Evolutionary conservation across 768 basidiomycete genomes (phyloP), one percentile per base, ranked within the genome.

Genomic region (Xerocomellus chrysenteron): DNA sequence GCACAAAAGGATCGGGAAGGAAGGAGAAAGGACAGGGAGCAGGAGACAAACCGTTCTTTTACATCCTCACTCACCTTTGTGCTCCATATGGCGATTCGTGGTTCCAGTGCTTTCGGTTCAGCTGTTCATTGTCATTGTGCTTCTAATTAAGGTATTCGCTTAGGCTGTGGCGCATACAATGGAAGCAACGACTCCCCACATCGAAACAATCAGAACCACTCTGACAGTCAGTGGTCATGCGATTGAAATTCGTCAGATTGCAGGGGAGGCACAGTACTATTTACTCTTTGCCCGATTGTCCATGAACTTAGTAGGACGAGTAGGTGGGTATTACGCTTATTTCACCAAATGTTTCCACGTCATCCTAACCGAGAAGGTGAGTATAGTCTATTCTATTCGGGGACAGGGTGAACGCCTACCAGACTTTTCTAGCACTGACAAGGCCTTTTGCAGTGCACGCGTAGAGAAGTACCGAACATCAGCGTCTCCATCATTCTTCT

Each of bases 401-500:
- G 30, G 30, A 39, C 42, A 26, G 32, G 13, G 9, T n/a, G 16
- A 37, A 19, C 42, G 40, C 68, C n/a, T 59, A 76, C 78, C 75
- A 73, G 72, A 75, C 54, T 65, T 70, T 56, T 76, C 73, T 58
- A 75, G 59, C 48, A 68, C 71, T 47, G 64, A 64, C 49, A 73
- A 65, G 32, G 78, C 77, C 62, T 79, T 80, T 68, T 91, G 88
- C 52, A 90, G 75, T 45, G 92, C 94, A 57, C 89, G 87, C 45
- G 82, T 77, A 14, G 94, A 91, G 73, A 95, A 97, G 77, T 90
- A 98, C 68, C 94, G 86, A 48, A 99, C 97, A 77, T 99, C 97
- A 21, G 96, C 93, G 74, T 99, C 97, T 46, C 78, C 74, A 69
- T 99, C 97, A 59, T 83, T 84, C 75, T 90, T 88, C 74, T 93